Evolutionary conservation across 2,329 filamentous ascomycete genomes (phyloP), one percentile per base, ranked within the genome.

Genomic region (Cucurbitaria berberidis): DNA sequence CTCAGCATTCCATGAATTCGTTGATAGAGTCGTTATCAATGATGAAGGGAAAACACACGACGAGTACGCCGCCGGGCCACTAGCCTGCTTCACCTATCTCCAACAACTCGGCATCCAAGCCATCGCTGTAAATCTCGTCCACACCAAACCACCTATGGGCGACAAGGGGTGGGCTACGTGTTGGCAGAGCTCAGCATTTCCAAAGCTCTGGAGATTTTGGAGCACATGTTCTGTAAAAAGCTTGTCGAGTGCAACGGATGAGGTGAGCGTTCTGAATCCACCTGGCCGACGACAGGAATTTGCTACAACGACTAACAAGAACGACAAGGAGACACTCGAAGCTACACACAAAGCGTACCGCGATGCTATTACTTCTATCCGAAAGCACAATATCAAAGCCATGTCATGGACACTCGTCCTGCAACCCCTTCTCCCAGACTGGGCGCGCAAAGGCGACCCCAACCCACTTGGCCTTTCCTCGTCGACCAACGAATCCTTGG

Each of bases 41-140:
- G 55, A 48, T 6, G n/a, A 55, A 19, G 44, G 40, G 24, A 49
- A 48, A 26, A 34, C 40, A 26, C 59, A 73, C 4, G 63, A 70
- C 6, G 47, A 85, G 2, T 67, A 82, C 19, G 69, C 69, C 2
- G 80, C 81, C 3, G 69, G 81, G 3, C 78, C 79, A 26, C 76
- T 85, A 60, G 84, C 84, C 51, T 83, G 82, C 16, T 77, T 81
- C 55, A 75, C 86, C 63, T 85, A 86, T 67, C 73, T 78, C 2
- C 84, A 88, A 58, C 85, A 84, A 63, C 84, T 84, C 0, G 83
- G 80, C 15, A 2, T 78, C 76, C 15, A 84, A 62, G 76, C 80
- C 21, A 78, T 78, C 0, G 54, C 76, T 6, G 68, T 77, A 1
- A 74, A 77, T 15, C 51, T 81, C 1, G 62, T 83, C 38, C 77